Conservation (phyloP, 257 asterid genomes). For the Cinchona pubescens region DNA sequence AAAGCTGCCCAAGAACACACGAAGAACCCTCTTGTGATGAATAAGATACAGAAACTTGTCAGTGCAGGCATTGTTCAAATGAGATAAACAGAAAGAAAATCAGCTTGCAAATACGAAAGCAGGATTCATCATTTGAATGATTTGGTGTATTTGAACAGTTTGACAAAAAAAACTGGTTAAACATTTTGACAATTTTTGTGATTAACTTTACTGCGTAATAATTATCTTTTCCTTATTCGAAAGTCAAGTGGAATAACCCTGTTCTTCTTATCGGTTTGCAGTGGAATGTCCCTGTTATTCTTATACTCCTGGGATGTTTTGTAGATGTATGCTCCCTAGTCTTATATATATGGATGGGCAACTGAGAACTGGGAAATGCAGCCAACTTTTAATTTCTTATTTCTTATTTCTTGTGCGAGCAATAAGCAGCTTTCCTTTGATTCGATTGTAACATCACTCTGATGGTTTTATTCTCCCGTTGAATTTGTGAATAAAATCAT, state of each 20-base stretch:
- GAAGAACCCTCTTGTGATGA: slow-evolving; percentile 87
- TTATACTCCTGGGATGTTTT: no score
- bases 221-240: background rate
- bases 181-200: background rate
- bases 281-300: no score
- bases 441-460: no score
- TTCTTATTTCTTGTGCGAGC: no score
- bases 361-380: no score
- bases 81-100: slow-evolving; percentile 20
- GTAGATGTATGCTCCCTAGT: no score
- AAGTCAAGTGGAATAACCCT: background rate
- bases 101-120: background rate
- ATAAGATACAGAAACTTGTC: slow-evolving; percentile 81
- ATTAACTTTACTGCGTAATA: background rate
- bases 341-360: no score
- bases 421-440: no score
- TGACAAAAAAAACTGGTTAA: background rate
- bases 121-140: background rate
- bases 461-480: no score
- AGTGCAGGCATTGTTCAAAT: slow-evolving; percentile 88
- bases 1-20: slow-evolving; percentile 76
- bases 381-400: no score
- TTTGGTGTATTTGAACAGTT: background rate
- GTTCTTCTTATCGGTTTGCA: no score
- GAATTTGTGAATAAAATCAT: no score